Percentiles rank a stretch among this genome's conserved stretches.
These are phyloP conservation scores for Lactarius hengduanensis DNA, from an alignment of 768 basidiomycete genomes.

Conservation along the genomic window DNA sequence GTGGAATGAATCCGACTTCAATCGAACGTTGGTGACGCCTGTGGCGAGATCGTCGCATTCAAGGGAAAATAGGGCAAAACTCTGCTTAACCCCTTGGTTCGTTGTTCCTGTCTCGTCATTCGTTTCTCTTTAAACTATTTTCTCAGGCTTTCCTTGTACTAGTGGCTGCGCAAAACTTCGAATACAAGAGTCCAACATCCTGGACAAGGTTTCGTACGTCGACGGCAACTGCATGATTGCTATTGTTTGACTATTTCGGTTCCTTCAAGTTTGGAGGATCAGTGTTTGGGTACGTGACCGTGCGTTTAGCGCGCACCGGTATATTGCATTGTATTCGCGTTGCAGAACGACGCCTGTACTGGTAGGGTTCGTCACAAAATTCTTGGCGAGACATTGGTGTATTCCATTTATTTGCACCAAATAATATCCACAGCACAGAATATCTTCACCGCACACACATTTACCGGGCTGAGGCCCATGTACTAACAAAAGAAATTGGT, in stretches of 20 bases:
- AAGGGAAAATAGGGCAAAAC: slow-evolving; percentile 84
- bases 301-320: slow-evolving; percentile 88
- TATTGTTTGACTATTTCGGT: not conserved
- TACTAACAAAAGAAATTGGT: slow-evolving; percentile 31
- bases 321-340: no score
- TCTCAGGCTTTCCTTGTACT: not conserved
- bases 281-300: slow-evolving; percentile 91
- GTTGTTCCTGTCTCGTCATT: slow-evolving; percentile 2
- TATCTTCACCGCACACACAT: slow-evolving; percentile 95
- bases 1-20: slow-evolving; percentile 94
- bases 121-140: not conserved
- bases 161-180: slow-evolving; percentile 91
- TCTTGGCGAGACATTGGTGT: slow-evolving; percentile 76
- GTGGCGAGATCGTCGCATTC: slow-evolving; percentile 92
- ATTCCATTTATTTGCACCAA: not conserved
- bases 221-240: not conserved
- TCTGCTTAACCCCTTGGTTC: slow-evolving; percentile 70
- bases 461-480: slow-evolving; percentile 91
- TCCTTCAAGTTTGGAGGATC: slow-evolving; percentile 58
- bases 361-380: slow-evolving; percentile 60
- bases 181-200: slow-evolving; percentile 92
- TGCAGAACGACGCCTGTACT: slow-evolving; percentile 85
- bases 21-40: slow-evolving; percentile 75
- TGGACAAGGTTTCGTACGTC: slow-evolving; percentile 78
- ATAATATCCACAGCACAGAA: slow-evolving; percentile 55